Evolutionary conservation across 208 protist species (phyloP).

Genomic region (Endotrypanum monterogeii): DNA sequence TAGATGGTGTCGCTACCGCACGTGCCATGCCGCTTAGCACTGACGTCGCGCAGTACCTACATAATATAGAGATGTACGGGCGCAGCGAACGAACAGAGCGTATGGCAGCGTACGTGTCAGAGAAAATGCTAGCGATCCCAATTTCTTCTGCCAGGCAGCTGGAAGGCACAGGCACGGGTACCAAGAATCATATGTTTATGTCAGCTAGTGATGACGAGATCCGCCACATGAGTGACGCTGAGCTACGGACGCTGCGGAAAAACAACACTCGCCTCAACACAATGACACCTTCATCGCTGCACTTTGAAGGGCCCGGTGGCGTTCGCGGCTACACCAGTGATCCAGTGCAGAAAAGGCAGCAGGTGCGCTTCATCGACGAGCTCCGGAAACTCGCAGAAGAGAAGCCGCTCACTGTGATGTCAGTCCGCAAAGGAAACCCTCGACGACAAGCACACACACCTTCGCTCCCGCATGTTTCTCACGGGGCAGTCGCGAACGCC

Average conservation of each 20-base stretch:
- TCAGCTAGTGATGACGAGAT: neutral
- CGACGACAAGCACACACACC: neutral
- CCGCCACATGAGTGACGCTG: conserved; percentile 19
- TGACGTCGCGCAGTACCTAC: conserved; percentile 65
- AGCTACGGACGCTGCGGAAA: conserved; percentile 25
- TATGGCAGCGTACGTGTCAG: conserved; percentile 56
- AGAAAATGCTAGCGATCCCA: conserved; percentile 45
- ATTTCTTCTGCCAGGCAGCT: too few species aligned
- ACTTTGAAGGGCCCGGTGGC: conserved; percentile 62
- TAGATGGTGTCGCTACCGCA: conserved; percentile 77
- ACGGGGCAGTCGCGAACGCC: neutral
- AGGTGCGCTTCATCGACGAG: conserved; percentile 81
- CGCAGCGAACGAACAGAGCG: conserved; percentile 67
- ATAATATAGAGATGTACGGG: conserved; percentile 77
- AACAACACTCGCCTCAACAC: conserved; percentile 43
- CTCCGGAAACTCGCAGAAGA: conserved; percentile 25
- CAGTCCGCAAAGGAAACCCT: neutral
- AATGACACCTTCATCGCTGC: conserved; percentile 48
- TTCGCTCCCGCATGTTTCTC: neutral
- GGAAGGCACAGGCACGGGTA: conserved; percentile 1
- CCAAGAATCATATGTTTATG: neutral
- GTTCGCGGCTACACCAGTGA: conserved; percentile 77
- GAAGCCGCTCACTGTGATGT: neutral
- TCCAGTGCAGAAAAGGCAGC: conserved; percentile 61
- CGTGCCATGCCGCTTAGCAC: conserved; percentile 45